Evolutionary conservation across 1,284 basidiomycete species (phyloP), one percentile per base, ranked within the genome.

Genomic region (Chondrostereum purpureum): DNA sequence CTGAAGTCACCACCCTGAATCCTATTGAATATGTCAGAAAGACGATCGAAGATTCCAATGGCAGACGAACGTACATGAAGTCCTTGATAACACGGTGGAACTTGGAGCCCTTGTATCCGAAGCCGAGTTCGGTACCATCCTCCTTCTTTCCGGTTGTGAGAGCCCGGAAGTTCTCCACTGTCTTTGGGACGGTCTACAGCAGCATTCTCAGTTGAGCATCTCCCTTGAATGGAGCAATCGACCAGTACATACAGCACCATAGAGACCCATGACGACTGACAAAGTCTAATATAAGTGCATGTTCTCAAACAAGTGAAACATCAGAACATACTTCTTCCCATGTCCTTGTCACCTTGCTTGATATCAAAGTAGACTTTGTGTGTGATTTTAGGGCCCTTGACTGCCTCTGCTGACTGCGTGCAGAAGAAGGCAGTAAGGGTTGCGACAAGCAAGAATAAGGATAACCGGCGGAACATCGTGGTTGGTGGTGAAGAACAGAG

Each of bases 51-150:
- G n/a, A 21, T 2, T 13, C 47, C 22, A 53, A 2, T 21, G 67
- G 63, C 64, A 77, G 42, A 33, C n/a, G 44, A 21, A 50, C 76
- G 53, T 43, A 81, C 96, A 99, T 99, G 63, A 99, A 99, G 66
- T 97, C 89, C 62, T 91, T 89, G 60, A 99, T 99, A 50, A 99
- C 83, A 54, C 96, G 88, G 62, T 99, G 96, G 79, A 99, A 98
- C 59, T 95, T 88, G 51, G 96, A 85, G 36, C 86, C 87, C 65
- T 99, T 94, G 73, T 90, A 99, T n/a, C 80, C 83, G 53, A 68
- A 79, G 8, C 80, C 85, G 46, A 91, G 79, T 36, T 80, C 84
- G 23, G 76, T 73, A 49, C 90, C 91, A 49, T 87, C 79, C 65
- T 88, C 90, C 55, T 78, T 83, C 57, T 83, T 75, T 49, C 94